Conservation (phyloP, 2,329 filamentous ascomycete species). For the Aphanoascus verrucosus region DNA sequence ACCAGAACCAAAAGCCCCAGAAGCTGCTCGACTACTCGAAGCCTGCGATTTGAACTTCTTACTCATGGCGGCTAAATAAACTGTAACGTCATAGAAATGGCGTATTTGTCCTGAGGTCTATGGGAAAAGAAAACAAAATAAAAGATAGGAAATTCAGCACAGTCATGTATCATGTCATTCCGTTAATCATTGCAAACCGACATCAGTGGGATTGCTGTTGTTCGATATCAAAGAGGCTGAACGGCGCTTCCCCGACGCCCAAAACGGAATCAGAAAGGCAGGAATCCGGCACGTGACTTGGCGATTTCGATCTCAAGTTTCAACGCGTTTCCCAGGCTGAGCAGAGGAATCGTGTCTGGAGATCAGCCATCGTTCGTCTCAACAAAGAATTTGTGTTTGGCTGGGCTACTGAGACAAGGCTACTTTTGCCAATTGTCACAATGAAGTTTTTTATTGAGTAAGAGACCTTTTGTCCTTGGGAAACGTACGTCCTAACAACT, state of each 20-base stretch:
- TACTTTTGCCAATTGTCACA: constrained; percentile 22
- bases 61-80: constrained; percentile 25
- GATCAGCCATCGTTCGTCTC: neutral
- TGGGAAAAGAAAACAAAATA: neutral
- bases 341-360: neutral
- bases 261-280: neutral
- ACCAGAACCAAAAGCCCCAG: constrained; percentile 36
- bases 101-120: constrained; percentile 32
- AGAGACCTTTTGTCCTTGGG: constrained; percentile 15
- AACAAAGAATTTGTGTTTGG: neutral
- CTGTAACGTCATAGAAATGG: neutral
- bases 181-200: neutral
- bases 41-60: constrained; percentile 55
- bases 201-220: neutral
- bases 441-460: constrained; percentile 76
- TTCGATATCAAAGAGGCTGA: neutral
- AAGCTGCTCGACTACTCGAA: constrained; percentile 51
- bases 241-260: constrained; percentile 1
- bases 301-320: constrained; percentile 1
- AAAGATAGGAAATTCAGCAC: neutral
- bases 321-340: neutral
- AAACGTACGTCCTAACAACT: constrained; percentile 15
- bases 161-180: neutral
- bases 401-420: neutral
- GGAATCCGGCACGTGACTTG: neutral